Percentiles rank a stretch among this genome's conserved stretches.
These are phyloP conservation scores for Hippophae gyantsensis DNA, from an alignment of 306 rosid genomes.

Conservation along the genomic window DNA sequence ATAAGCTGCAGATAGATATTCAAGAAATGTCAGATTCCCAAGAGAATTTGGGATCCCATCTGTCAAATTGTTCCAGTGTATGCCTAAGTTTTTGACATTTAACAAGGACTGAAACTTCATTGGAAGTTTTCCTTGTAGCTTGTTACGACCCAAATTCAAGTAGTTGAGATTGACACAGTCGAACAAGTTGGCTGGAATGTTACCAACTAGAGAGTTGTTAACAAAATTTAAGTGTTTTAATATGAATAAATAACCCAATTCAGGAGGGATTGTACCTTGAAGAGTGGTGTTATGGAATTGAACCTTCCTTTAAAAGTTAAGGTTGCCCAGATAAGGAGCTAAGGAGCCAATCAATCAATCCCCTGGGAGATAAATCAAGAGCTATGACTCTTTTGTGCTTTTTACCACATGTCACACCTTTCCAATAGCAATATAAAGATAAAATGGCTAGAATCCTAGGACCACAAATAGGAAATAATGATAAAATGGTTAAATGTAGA, in stretches of 20 bases:
- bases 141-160: neutral
- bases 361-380: constrained; percentile 6
- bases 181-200: constrained; percentile 15
- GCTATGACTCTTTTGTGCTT: constrained; percentile 10
- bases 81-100: no score
- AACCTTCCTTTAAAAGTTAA: constrained; percentile 15
- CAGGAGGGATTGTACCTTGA: constrained; percentile 8
- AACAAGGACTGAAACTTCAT: no score
- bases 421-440: constrained; percentile 17
- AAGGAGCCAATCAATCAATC: constrained; percentile 3
- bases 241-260: constrained; percentile 15
- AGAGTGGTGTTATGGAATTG: constrained; percentile 17
- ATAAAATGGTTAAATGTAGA: no score
- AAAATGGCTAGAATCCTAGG: no score
- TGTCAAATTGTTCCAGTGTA: constrained; percentile 4
- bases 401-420: constrained; percentile 13
- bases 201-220: constrained; percentile 14
- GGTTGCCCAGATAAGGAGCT: constrained; percentile 15
- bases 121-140: no score
- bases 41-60: constrained; percentile 1
- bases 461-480: no score
- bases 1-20: neutral
- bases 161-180: constrained; percentile 12
- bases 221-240: neutral
- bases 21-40: constrained; percentile 5